Conservation (phyloP, 129 eudicot species). For the Calendula officinalis region DNA sequence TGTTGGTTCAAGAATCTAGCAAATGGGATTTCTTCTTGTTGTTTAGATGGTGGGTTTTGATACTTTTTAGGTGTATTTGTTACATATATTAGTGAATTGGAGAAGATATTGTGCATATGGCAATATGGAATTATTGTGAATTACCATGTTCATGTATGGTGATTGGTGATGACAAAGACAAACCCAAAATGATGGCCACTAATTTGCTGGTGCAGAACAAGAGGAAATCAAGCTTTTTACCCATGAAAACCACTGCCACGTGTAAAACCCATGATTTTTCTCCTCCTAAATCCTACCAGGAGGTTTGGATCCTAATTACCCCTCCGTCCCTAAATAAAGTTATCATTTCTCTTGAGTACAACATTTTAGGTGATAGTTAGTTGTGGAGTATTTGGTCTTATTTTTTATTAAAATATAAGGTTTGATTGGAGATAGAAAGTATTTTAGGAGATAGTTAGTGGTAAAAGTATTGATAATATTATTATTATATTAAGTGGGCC, state of each 20-base stretch:
- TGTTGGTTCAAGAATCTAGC: too few relatives aligned
- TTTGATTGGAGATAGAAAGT: too few relatives aligned
- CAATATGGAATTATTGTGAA: slow-evolving; percentile 60
- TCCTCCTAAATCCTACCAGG: slow-evolving; percentile 50
- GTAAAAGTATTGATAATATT: too few relatives aligned
- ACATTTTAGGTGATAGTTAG: too few relatives aligned
- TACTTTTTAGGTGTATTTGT: too few relatives aligned
- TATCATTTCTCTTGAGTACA: neutral
- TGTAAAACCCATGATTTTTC: slow-evolving; percentile 31
- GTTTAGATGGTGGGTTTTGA: too few relatives aligned
- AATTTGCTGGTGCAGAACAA: slow-evolving; percentile 35
- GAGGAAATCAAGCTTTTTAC: slow-evolving; percentile 46
- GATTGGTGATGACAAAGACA: slow-evolving; percentile 21
- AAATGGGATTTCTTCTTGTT: too few relatives aligned
- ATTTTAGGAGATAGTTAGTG: too few relatives aligned
- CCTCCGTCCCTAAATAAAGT: neutral
- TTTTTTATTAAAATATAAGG: too few relatives aligned
- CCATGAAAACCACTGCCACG: slow-evolving; percentile 44
- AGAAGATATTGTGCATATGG: slow-evolving; percentile 50
- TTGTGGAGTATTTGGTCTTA: too few relatives aligned
- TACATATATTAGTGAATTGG: slow-evolving; percentile 39
- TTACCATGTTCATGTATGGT: slow-evolving; percentile 63
- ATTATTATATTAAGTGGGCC: too few relatives aligned
- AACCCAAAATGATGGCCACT: slow-evolving; percentile 36
- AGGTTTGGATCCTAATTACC: slow-evolving; percentile 44